These are phyloP conservation scores for Thalassiosira mediterranea DNA, from an alignment of 352 stramenopile genomes.

Conservation along the genomic window DNA sequence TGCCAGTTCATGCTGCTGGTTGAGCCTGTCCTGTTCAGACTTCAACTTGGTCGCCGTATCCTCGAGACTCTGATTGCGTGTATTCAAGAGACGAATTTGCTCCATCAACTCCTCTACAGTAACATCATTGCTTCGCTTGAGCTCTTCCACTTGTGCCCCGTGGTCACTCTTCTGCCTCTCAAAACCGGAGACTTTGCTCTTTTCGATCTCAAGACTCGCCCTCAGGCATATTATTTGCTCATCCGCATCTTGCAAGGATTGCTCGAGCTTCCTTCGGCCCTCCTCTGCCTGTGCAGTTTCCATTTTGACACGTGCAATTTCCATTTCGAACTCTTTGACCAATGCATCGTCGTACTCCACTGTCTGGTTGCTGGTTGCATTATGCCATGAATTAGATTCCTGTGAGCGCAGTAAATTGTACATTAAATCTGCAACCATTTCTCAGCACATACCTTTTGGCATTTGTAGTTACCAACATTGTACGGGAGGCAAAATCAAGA, in stretches of 20 bases:
- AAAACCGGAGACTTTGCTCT: slow-evolving; percentile 24
- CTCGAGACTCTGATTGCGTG: background rate
- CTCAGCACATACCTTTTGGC: too few relatives aligned
- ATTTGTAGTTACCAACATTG: slow-evolving; percentile 90
- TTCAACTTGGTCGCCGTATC: background rate
- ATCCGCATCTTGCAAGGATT: slow-evolving; percentile 33
- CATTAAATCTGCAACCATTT: too few relatives aligned
- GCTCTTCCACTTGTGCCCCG: slow-evolving; percentile 33
- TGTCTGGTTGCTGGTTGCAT: slow-evolving; percentile 43
- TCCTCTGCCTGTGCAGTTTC: slow-evolving; percentile 50
- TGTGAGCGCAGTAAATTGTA: too few relatives aligned
- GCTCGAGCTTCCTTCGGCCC: slow-evolving; percentile 29
- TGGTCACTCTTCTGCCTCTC: slow-evolving; percentile 44
- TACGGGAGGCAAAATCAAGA: slow-evolving; percentile 93
- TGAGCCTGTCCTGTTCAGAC: slow-evolving; percentile 8
- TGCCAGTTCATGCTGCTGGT: slow-evolving; percentile 11
- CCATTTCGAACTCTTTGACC: slow-evolving; percentile 43
- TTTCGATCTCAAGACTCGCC: slow-evolving; percentile 38
- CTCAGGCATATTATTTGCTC: slow-evolving; percentile 47
- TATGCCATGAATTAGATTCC: too few relatives aligned
- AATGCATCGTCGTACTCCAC: slow-evolving; percentile 47
- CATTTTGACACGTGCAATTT: slow-evolving; percentile 50
- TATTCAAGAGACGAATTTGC: slow-evolving; percentile 19
- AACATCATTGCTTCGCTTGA: slow-evolving; percentile 5
- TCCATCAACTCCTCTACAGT: slow-evolving; percentile 10